Evolutionary conservation across 352 stramenopile species (phyloP).

Genomic region (Phytopythium kandeliae): DNA sequence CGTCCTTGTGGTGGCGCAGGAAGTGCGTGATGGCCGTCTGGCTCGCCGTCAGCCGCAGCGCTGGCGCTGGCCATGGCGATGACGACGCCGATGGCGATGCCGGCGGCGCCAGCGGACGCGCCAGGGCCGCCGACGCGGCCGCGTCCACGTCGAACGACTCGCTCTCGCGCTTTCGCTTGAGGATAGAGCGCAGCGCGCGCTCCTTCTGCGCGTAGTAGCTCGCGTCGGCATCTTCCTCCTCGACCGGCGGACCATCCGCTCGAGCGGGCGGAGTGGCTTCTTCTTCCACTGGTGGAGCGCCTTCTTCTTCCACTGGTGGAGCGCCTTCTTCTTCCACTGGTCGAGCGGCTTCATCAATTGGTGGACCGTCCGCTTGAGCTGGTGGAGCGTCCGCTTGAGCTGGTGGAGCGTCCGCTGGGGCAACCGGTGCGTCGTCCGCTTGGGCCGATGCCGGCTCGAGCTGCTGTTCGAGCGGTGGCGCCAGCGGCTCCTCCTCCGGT

Average conservation of each 20-base stretch:
- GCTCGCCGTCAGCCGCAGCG: conserved; percentile 20
- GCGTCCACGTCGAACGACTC: conserved; percentile 4
- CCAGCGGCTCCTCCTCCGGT: too few relatives aligned
- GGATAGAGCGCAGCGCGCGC: background rate
- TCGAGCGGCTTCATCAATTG: too few relatives aligned
- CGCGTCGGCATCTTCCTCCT: background rate
- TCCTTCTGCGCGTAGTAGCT: conserved; percentile 7
- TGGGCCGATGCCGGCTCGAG: too few relatives aligned
- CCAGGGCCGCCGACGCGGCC: background rate
- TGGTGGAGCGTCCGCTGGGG: too few relatives aligned
- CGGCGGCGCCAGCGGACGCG: background rate
- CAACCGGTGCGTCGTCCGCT: too few relatives aligned
- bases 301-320: too few relatives aligned
- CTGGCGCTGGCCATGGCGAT: background rate
- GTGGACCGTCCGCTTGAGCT: too few relatives aligned
- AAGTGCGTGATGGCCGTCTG: conserved; percentile 41
- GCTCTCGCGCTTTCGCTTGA: conserved; percentile 19
- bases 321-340: too few relatives aligned
- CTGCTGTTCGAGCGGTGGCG: too few relatives aligned
- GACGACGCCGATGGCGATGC: too few relatives aligned
- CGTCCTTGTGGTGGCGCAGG: conserved; percentile 25
- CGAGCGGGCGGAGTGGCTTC: too few relatives aligned
- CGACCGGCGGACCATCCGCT: background rate
- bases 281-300: background rate
- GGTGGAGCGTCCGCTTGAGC: too few relatives aligned